A percentile compares a stretch with the other conserved stretches of the same genome.
These are phyloP conservation scores for Mycosphaerella sp. DNA, from an alignment of 2,329 filamentous ascomycete species.

Conservation along the genomic window DNA sequence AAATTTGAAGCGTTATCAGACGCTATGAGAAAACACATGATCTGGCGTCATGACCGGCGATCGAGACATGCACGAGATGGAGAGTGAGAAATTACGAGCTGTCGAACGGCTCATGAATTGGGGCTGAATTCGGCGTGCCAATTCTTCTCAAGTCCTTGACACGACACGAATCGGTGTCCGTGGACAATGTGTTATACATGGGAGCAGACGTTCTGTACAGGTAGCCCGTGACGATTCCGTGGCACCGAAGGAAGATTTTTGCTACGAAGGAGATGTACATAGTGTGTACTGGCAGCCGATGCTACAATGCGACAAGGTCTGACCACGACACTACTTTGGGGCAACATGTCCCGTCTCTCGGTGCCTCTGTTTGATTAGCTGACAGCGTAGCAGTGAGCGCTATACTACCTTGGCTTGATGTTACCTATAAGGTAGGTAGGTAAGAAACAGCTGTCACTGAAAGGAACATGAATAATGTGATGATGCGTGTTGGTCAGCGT, in stretches of 20 bases:
- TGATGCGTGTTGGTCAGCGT: too few relatives aligned
- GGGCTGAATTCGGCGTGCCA: background rate
- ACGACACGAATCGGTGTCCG: background rate
- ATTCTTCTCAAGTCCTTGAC: background rate
- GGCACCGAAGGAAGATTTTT: background rate
- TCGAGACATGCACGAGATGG: background rate
- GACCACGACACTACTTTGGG: background rate
- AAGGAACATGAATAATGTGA: too few relatives aligned
- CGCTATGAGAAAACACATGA: constrained; percentile 23
- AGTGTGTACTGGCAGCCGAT: background rate
- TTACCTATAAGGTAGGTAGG: too few relatives aligned
- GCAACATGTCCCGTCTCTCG: too few relatives aligned
- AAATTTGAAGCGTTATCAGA: constrained; percentile 21
- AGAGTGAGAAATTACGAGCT: background rate
- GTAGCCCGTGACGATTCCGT: background rate
- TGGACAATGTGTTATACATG: background rate
- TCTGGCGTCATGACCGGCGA: constrained; percentile 7
- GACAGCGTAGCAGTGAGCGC: too few relatives aligned
- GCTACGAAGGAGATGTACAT: background rate
- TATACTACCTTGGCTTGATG: too few relatives aligned
- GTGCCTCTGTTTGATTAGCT: too few relatives aligned
- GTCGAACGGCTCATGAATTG: background rate
- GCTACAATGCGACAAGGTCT: background rate
- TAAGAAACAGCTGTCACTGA: too few relatives aligned
- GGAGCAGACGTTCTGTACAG: background rate